A percentile compares a stretch with the other conserved stretches of the same genome.
These are phyloP conservation scores for Francoa sonchifolia DNA, from an alignment of 441 rosid species.

Conservation along the genomic window DNA sequence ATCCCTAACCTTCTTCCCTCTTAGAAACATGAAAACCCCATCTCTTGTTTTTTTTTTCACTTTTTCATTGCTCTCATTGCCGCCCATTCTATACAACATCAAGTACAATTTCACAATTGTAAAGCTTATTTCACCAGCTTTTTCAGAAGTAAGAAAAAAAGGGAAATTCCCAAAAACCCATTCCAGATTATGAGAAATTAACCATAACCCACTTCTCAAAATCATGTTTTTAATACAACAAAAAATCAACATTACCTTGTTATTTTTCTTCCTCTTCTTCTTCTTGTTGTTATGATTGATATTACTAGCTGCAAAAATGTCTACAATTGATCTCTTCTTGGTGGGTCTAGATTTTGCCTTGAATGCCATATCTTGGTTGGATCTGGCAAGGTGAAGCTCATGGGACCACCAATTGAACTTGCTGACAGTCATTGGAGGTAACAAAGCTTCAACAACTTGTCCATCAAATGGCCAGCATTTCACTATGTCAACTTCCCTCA, in stretches of 20 bases:
- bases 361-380: conserved; percentile 11
- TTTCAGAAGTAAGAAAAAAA: conserved; percentile 9
- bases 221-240: too few species aligned
- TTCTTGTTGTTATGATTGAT: conserved; percentile 15
- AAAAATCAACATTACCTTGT: not conserved
- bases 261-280: not conserved
- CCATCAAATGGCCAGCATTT: conserved; percentile 49
- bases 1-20: conserved; percentile 7
- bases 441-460: conserved; percentile 19
- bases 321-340: conserved; percentile 40
- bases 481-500: conserved; percentile 27
- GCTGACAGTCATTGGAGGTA: conserved; percentile 37
- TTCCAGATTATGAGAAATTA: too few species aligned
- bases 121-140: conserved; percentile 24
- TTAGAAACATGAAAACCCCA: conserved; percentile 16
- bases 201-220: too few species aligned
- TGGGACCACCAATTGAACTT: conserved; percentile 61
- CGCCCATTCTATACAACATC: too few species aligned
- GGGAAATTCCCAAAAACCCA: too few species aligned
- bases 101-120: conserved; percentile 17
- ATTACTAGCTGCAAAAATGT: conserved; percentile 34
- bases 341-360: conserved; percentile 26
- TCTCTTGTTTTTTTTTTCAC: conserved; percentile 9
- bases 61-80: conserved; percentile 8
- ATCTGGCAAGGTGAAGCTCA: conserved; percentile 26